A percentile compares a stretch with the other conserved stretches of the same genome.
These are phyloP conservation scores for Lagenaria siceraria DNA, from an alignment of 306 rosid species.

Conservation along the genomic window DNA sequence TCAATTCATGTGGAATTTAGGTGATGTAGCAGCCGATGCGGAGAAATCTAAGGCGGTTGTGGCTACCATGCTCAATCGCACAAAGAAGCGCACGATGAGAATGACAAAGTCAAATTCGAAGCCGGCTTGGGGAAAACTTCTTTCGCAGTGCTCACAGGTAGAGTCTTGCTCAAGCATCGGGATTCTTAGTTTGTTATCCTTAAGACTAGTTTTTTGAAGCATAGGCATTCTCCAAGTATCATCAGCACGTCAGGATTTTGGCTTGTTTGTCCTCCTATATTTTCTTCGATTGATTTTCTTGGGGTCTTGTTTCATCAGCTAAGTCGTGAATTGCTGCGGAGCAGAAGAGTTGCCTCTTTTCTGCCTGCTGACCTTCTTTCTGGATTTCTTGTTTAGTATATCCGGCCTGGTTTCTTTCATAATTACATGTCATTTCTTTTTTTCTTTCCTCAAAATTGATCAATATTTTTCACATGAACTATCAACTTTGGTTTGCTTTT, in stretches of 20 bases:
- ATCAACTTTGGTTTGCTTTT: background rate
- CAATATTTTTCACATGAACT: background rate
- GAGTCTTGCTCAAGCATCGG: slow-evolving; percentile 7
- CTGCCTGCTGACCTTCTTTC: background rate
- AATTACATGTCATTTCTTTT: background rate
- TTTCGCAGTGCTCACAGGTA: slow-evolving; percentile 91
- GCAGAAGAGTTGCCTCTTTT: background rate
- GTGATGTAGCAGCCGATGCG: slow-evolving; percentile 29
- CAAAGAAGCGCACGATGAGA: slow-evolving; percentile 39
- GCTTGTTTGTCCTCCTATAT: background rate
- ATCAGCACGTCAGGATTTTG: background rate
- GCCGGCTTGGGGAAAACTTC: slow-evolving; percentile 74
- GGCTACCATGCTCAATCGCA: slow-evolving; percentile 19
- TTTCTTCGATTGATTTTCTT: background rate
- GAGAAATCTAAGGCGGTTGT: slow-evolving; percentile 34
- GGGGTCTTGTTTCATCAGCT: background rate
- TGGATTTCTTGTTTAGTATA: background rate
- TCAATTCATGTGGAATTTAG: slow-evolving; percentile 14
- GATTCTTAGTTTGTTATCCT: background rate
- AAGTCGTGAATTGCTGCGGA: background rate
- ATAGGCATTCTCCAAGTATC: background rate
- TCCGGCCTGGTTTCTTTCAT: background rate
- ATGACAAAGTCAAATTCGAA: slow-evolving; percentile 27
- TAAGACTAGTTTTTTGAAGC: background rate
- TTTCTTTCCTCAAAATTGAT: background rate